A percentile compares a stretch with the other conserved stretches of the same genome.
phyloP scores from a whole-genome alignment of 1,139 yeast genomes.

The Hemisphaericaspora subhashii region DNA sequence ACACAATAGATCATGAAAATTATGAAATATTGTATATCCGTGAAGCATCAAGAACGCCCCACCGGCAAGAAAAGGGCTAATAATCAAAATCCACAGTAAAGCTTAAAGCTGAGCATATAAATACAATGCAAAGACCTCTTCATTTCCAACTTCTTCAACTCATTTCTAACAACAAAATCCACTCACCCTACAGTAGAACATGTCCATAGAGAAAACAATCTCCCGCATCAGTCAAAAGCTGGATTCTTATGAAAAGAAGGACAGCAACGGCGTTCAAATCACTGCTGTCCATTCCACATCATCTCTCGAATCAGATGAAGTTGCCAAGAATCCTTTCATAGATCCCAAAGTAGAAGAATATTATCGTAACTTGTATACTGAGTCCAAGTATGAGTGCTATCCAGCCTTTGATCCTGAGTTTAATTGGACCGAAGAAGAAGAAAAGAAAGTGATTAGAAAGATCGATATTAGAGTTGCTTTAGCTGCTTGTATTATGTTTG shows the following conservation, averaged over 20 bases:
- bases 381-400: constrained; percentile 32
- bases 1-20: too few relatives aligned
- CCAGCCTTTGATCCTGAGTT: constrained; percentile 32
- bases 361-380: constrained; percentile 29
- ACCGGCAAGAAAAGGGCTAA: too few relatives aligned
- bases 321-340: constrained; percentile 18
- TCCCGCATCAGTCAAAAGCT: background rate
- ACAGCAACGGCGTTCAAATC: background rate
- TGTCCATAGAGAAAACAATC: background rate
- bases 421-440: constrained; percentile 33
- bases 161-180: too few relatives aligned
- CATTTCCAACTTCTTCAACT: too few relatives aligned
- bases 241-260: background rate
- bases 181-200: too few relatives aligned
- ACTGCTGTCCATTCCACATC: constrained; percentile 9
- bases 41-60: too few relatives aligned
- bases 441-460: constrained; percentile 22
- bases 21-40: too few relatives aligned
- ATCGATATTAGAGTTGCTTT: constrained; percentile 26
- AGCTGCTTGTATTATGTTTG: constrained; percentile 31
- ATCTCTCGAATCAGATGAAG: constrained; percentile 7
- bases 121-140: too few relatives aligned
- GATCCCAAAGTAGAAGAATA: constrained; percentile 31
- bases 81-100: too few relatives aligned
- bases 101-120: too few relatives aligned